These are phyloP conservation scores for Pythium myriotylum DNA, from an alignment of 352 stramenopile genomes.

Conservation along the genomic window DNA sequence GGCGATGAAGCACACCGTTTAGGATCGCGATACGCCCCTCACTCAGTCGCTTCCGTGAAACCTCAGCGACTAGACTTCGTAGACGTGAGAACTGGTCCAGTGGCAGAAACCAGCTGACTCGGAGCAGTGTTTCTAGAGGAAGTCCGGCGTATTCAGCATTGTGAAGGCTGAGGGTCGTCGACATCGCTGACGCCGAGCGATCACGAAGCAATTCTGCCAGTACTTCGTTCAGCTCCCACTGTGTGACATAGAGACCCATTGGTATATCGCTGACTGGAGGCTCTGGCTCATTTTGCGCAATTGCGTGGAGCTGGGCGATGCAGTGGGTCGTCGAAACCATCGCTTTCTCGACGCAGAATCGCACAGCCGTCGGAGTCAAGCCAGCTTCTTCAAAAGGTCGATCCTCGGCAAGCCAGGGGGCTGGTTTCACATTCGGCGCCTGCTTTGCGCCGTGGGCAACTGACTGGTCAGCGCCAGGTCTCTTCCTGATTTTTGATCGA, in stretches of 20 bases:
- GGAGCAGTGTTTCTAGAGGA: slow-evolving; percentile 34
- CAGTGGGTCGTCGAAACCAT: slow-evolving; percentile 42
- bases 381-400: slow-evolving; percentile 42
- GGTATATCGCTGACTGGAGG: slow-evolving; percentile 5
- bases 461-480: neutral
- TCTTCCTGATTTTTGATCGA: slow-evolving; percentile 1
- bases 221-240: slow-evolving; percentile 56
- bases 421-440: slow-evolving; percentile 1
- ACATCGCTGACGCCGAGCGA: neutral
- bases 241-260: slow-evolving; percentile 51
- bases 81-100: slow-evolving; percentile 52
- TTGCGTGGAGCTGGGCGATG: slow-evolving; percentile 46
- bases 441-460: neutral
- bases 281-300: slow-evolving; percentile 24
- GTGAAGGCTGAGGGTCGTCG: slow-evolving; percentile 7
- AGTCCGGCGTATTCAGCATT: slow-evolving; percentile 21
- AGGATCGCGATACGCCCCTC: slow-evolving; percentile 53
- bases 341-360: slow-evolving; percentile 57
- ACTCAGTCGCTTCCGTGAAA: slow-evolving; percentile 56
- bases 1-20: slow-evolving; percentile 50
- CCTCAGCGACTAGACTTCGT: slow-evolving; percentile 52
- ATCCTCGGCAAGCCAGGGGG: slow-evolving; percentile 11
- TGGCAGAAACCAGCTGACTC: slow-evolving; percentile 68
- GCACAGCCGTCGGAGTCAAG: slow-evolving; percentile 50
- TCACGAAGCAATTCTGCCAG: slow-evolving; percentile 41